phyloP scores from a whole-genome alignment of 768 basidiomycete genomes.

The Podaxis sp. region DNA sequence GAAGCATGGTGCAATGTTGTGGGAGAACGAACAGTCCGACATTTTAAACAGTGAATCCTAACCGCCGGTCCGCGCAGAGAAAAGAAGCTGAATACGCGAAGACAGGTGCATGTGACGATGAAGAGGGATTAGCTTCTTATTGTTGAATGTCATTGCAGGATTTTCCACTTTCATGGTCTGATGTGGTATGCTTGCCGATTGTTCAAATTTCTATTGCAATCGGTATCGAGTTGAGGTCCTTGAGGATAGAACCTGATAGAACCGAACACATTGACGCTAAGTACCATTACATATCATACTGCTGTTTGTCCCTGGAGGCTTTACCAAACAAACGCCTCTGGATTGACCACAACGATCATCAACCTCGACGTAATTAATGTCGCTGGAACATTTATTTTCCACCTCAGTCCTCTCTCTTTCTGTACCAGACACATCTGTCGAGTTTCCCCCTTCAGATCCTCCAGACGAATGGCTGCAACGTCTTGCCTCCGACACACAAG shows the following conservation, averaged over 20 bases:
- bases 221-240: neutral
- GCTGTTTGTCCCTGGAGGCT: neutral
- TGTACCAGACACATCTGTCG: constrained; percentile 63
- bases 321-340: neutral
- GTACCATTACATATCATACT: no score
- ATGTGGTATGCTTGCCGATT: neutral
- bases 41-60: neutral
- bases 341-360: neutral
- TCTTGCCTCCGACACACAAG: constrained; percentile 40
- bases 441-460: constrained; percentile 49
- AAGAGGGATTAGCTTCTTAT: neutral
- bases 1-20: constrained; percentile 1
- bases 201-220: neutral
- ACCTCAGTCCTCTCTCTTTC: constrained; percentile 59
- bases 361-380: constrained; percentile 27
- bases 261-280: neutral
- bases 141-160: no score
- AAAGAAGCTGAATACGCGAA: constrained; percentile 3
- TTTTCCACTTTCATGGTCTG: neutral
- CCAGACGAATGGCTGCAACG: constrained; percentile 58
- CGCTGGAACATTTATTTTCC: constrained; percentile 65
- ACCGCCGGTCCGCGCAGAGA: constrained; percentile 5
- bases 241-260: neutral
- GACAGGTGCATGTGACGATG: neutral
- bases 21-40: neutral